Percentiles rank a stretch among this genome's conserved stretches.
These are phyloP conservation scores for Populus euphratica DNA, from an alignment of 345 rosid genomes.

Conservation along the genomic window DNA sequence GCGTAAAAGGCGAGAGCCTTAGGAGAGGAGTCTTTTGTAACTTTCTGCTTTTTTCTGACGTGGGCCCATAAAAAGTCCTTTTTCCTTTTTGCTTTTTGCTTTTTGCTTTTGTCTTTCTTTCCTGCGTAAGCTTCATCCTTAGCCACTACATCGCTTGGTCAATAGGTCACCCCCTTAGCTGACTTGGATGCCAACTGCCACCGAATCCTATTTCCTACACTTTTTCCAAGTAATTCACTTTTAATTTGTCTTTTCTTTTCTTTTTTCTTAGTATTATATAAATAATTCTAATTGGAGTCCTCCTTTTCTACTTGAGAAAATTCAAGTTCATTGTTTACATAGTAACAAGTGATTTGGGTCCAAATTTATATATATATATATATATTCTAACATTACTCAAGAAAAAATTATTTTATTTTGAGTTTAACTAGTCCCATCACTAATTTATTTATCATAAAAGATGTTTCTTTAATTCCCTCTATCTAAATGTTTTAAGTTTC, in stretches of 20 bases:
- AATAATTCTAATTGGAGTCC: background rate
- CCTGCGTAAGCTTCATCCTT: slow-evolving; percentile 32
- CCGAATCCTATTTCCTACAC: background rate
- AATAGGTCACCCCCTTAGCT: slow-evolving; percentile 17
- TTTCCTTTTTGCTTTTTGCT: background rate
- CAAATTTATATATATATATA: no score
- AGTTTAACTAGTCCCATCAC: no score
- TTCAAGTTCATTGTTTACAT: background rate
- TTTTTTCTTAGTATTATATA: background rate
- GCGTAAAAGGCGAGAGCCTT: slow-evolving; percentile 37
- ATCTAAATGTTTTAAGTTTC: no score
- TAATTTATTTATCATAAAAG: no score
- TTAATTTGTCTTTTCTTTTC: background rate
- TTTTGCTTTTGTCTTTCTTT: slow-evolving; percentile 8
- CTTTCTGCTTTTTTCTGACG: background rate
- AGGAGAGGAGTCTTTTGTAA: background rate
- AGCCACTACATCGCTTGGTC: slow-evolving; percentile 33
- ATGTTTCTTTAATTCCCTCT: no score
- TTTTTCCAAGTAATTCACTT: background rate
- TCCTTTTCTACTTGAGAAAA: no score
- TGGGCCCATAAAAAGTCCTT: background rate
- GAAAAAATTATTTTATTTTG: no score
- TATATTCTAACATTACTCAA: no score
- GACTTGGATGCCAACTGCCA: slow-evolving; percentile 47
- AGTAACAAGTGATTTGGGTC: no score